Conservation (phyloP, 257 asterid genomes). For the Solanum habrochaites region DNA sequence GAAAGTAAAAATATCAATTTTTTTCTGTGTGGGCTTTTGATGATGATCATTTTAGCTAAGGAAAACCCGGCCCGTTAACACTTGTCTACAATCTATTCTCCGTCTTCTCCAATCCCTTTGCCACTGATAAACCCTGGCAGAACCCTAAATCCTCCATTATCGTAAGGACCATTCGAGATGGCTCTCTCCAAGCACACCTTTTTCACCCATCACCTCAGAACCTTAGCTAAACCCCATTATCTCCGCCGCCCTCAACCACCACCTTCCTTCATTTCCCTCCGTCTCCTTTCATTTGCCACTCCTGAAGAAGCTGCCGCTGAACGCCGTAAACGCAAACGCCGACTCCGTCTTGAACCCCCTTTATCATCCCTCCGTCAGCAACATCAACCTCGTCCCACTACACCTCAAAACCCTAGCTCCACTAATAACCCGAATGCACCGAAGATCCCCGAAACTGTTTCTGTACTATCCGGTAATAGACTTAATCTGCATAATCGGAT, state of each 20-base stretch:
- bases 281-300: constrained; percentile 77
- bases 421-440: constrained; percentile 66
- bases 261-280: constrained; percentile 26
- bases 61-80: background rate
- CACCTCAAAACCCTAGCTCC: constrained; percentile 20
- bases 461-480: constrained; percentile 63
- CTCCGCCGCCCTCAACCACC: constrained; percentile 23
- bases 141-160: background rate
- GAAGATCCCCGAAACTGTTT: constrained; percentile 72
- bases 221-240: constrained; percentile 28
- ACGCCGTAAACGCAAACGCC: constrained; percentile 83
- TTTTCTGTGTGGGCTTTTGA: too few species aligned
- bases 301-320: constrained; percentile 97
- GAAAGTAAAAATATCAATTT: too few species aligned
- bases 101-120: background rate
- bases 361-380: constrained; percentile 60
- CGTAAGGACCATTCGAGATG: constrained; percentile 7
- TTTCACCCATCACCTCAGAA: constrained; percentile 37
- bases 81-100: background rate
- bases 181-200: constrained; percentile 60
- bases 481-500: constrained; percentile 69
- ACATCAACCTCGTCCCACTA: constrained; percentile 28
- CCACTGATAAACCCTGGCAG: background rate
- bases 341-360: constrained; percentile 79
- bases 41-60: background rate